These are phyloP conservation scores for Penicillium sclerotiorum DNA, from an alignment of 2,329 filamentous ascomycete genomes.

Conservation along the genomic window DNA sequence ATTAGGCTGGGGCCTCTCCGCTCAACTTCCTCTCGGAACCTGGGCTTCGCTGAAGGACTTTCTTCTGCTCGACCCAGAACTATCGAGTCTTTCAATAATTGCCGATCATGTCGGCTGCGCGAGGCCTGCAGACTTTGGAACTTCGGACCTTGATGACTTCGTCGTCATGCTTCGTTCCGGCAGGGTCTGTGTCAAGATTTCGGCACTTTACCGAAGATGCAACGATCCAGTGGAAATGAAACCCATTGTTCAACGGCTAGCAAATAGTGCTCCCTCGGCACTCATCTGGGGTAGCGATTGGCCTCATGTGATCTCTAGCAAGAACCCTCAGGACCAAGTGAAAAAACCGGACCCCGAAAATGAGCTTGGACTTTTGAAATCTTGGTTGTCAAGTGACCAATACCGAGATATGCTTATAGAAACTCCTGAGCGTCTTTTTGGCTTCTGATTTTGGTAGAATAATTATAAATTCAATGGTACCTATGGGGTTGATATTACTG, in stretches of 20 bases:
- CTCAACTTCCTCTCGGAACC: conserved; percentile 11
- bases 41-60: conserved; percentile 12
- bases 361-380: conserved; percentile 4
- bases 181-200: conserved; percentile 13
- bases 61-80: conserved; percentile 7
- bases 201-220: conserved; percentile 10
- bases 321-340: not conserved
- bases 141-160: not conserved
- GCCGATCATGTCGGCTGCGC: conserved; percentile 14
- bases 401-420: conserved; percentile 10
- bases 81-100: not conserved
- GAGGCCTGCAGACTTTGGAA: conserved; percentile 1
- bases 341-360: not conserved
- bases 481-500: no score
- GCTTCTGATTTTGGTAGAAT: not conserved
- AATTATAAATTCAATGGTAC: no score
- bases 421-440: conserved; percentile 12
- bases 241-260: conserved; percentile 10
- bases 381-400: conserved; percentile 10
- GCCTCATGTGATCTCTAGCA: conserved; percentile 13
- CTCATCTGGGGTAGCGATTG: conserved; percentile 19
- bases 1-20: conserved; percentile 14
- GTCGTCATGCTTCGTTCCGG: conserved; percentile 4
- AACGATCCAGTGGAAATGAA: conserved; percentile 7
- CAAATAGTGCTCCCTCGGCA: not conserved